Base-by-base conservation (phyloP, 768 basidiomycete genomes). In the Russula dissimulans region DNA sequence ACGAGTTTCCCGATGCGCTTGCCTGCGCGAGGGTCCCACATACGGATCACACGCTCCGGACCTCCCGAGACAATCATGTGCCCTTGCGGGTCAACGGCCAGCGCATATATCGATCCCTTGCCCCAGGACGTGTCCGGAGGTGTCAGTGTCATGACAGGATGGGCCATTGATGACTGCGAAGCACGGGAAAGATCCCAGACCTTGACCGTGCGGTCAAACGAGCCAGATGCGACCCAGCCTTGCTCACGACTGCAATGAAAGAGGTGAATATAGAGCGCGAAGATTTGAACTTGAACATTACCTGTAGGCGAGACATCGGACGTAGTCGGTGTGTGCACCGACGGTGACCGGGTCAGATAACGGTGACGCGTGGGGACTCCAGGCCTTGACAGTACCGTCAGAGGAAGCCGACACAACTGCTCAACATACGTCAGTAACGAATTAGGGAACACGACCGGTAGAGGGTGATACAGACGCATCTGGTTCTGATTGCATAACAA, bases 21-120 rank as follows among this genome's bases (percentile, higher is more conserved):
- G 9, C 90, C 90, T 1, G 84, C 80, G 15, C 97, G 79, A 4
- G 95, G 92, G 69, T 99, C 97, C 94, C 94, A 99, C 62, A 97
- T 75, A 22, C 94, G 77, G 29, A 99, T 77, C 2, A 97, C 89
- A 26, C 91, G 80, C 70, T 97, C 95, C 0, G 95, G 95, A 2
- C 91, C 89, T 0, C 95, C 95, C 6, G 90, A 89, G 14, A 87
- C 95, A 38, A 99, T 81, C 5, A 85, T 78, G 22, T 82, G 82
- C 0, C 97, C 95, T 62, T 79, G 84, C 1, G 86, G 83, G 67
- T 94, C 92, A 8, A 84, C 79, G 0, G 88, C 84, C 15, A 94
- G 69, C 1, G 93, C 89, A 68, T 95, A 95, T 46, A 85, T 78
- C 22, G 81, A 89, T 11, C 80, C 82, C 72, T 88, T 91, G 0